Evolutionary conservation across 306 rosid species (phyloP).

Genomic region (Ochetophila trinervis): DNA sequence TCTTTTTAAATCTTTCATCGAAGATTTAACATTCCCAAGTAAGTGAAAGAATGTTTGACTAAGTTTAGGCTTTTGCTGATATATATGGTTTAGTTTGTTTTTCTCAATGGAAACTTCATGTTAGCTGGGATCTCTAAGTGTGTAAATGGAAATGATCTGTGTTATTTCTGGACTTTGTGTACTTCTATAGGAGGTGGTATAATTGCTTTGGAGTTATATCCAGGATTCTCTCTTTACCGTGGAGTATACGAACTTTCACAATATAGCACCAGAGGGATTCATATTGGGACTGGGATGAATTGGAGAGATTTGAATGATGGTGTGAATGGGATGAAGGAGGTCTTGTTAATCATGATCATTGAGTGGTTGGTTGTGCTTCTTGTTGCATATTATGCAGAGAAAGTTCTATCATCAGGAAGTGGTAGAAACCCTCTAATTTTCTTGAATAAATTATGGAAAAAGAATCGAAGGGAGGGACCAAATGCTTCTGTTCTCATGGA

Average conservation of each 20-base stretch:
- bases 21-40: conserved; percentile 75
- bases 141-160: too few species aligned
- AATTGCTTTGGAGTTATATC: conserved; percentile 66
- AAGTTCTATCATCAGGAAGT: conserved; percentile 53
- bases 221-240: conserved; percentile 74
- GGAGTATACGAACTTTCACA: conserved; percentile 70
- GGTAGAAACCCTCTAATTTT: conserved; percentile 54
- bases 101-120: too few species aligned
- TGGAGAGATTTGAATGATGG: conserved; percentile 64
- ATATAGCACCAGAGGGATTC: conserved; percentile 42
- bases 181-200: conserved; percentile 51
- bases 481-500: conserved; percentile 69
- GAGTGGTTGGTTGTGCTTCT: conserved; percentile 66
- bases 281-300: conserved; percentile 66
- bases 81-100: too few species aligned
- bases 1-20: conserved; percentile 68
- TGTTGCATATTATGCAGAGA: conserved; percentile 63
- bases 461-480: conserved; percentile 43
- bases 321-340: conserved; percentile 63
- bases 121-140: too few species aligned
- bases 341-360: conserved; percentile 52
- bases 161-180: too few species aligned
- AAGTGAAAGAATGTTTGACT: conserved; percentile 30
- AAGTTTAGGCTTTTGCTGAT: too few species aligned
- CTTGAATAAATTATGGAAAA: conserved; percentile 52